These are phyloP conservation scores for Hypoxylon sp. DNA, from an alignment of 2,329 filamentous ascomycete species.

Conservation along the genomic window DNA sequence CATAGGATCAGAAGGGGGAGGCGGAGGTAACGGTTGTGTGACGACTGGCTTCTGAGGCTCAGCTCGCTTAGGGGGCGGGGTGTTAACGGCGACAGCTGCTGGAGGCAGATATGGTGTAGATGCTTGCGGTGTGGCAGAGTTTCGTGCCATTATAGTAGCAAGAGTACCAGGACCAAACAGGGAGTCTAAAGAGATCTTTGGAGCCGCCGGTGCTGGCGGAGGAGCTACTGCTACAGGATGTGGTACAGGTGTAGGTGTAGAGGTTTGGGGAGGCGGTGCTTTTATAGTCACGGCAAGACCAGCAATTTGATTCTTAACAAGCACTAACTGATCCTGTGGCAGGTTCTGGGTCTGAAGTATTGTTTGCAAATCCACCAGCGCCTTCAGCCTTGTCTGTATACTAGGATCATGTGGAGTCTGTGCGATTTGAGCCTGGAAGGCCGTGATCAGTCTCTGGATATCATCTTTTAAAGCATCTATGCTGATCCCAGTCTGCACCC, in stretches of 20 bases:
- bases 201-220: conserved; percentile 52
- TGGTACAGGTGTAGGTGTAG: conserved; percentile 56
- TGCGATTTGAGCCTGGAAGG: conserved; percentile 80
- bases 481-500: conserved; percentile 67
- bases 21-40: conserved; percentile 52
- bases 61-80: conserved; percentile 63
- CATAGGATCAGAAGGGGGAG: conserved; percentile 63
- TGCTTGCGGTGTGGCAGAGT: conserved; percentile 65
- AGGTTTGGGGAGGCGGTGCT: conserved; percentile 62
- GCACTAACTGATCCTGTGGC: conserved; percentile 84
- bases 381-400: conserved; percentile 84
- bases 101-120: conserved; percentile 63
- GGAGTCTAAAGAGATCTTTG: conserved; percentile 69
- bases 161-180: conserved; percentile 73
- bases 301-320: conserved; percentile 88
- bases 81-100: conserved; percentile 61
- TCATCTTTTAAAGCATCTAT: conserved; percentile 85
- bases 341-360: conserved; percentile 84
- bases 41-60: conserved; percentile 58
- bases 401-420: conserved; percentile 81
- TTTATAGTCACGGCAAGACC: conserved; percentile 78
- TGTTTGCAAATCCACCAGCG: conserved; percentile 86
- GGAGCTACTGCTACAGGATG: conserved; percentile 58
- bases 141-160: conserved; percentile 71
- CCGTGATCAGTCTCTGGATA: conserved; percentile 82